These are phyloP conservation scores for Pelargonium australe DNA, from an alignment of 441 rosid species.

Conservation along the genomic window DNA sequence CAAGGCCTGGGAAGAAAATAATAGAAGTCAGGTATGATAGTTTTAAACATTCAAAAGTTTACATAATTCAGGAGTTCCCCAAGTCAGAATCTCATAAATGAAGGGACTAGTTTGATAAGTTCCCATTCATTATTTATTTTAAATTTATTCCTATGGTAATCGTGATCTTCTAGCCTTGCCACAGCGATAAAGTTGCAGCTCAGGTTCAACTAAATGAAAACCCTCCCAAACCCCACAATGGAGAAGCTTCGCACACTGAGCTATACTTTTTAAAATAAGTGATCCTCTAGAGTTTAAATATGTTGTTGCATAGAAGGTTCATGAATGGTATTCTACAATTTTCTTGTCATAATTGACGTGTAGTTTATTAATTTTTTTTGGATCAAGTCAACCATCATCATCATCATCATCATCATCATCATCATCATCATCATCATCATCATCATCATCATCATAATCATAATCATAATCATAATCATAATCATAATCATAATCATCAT, in stretches of 20 bases:
- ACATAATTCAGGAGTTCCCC: neutral
- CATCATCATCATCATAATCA: too few relatives aligned
- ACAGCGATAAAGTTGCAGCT: neutral
- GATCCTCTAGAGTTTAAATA: too few relatives aligned
- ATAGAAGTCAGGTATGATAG: neutral
- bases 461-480: too few relatives aligned
- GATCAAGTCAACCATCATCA: neutral
- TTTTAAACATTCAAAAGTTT: slow-evolving; percentile 9
- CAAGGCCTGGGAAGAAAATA: slow-evolving; percentile 38
- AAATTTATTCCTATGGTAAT: neutral
- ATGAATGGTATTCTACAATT: neutral
- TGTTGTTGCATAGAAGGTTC: neutral
- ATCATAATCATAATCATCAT: too few relatives aligned
- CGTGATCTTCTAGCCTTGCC: neutral
- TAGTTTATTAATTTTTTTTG: neutral
- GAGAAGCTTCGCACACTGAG: too few relatives aligned
- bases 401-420: too few relatives aligned
- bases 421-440: too few relatives aligned
- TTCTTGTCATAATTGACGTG: neutral
- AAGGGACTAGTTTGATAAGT: neutral
- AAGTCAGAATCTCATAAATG: neutral
- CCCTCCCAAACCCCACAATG: too few relatives aligned
- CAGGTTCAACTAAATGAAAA: too few relatives aligned
- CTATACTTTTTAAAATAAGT: too few relatives aligned
- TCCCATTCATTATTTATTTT: neutral